phyloP scores from a whole-genome alignment of 768 basidiomycete genomes.

The Gloeopeniophorella convolvens region DNA sequence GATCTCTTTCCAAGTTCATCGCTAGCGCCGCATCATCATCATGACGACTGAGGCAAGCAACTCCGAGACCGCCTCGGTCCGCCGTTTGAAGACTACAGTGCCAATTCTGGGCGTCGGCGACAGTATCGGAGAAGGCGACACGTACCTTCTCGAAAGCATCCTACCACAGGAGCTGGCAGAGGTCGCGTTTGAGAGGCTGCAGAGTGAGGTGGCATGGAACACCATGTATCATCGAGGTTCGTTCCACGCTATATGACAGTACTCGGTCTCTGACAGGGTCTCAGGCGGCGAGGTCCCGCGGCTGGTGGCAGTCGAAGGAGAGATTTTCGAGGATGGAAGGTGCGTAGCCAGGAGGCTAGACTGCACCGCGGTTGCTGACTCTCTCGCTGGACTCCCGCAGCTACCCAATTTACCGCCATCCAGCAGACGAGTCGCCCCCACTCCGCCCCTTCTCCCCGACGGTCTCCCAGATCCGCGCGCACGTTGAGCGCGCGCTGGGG shows the following conservation, averaged over 20 bases:
- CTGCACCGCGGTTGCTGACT: conserved; percentile 25
- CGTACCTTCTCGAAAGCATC: conserved; percentile 49
- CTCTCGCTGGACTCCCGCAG: conserved; percentile 30
- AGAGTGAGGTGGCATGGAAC: conserved; percentile 63
- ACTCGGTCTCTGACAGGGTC: too few relatives aligned
- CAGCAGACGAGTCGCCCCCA: conserved; percentile 70
- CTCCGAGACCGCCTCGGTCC: background rate
- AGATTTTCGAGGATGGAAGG: conserved; percentile 47
- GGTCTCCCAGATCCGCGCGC: conserved; percentile 54
- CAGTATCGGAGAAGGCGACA: conserved; percentile 61
- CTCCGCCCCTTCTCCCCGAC: conserved; percentile 63
- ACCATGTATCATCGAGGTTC: conserved; percentile 72
- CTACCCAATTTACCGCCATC: conserved; percentile 77
- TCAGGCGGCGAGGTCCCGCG: conserved; percentile 72
- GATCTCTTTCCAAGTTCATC: too few relatives aligned
- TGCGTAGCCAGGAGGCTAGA: conserved; percentile 23
- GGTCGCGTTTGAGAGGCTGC: conserved; percentile 50
- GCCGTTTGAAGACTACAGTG: conserved; percentile 1
- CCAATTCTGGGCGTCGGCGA: conserved; percentile 25
- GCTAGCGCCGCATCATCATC: background rate
- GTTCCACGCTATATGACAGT: conserved; percentile 11
- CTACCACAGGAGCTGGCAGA: conserved; percentile 51
- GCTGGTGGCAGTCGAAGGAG: conserved; percentile 56
- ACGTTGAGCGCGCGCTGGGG: conserved; percentile 49
- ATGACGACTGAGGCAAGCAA: background rate